phyloP scores from a whole-genome alignment of 169 alveolate genomes.

The Plasmodium gaboni region DNA sequence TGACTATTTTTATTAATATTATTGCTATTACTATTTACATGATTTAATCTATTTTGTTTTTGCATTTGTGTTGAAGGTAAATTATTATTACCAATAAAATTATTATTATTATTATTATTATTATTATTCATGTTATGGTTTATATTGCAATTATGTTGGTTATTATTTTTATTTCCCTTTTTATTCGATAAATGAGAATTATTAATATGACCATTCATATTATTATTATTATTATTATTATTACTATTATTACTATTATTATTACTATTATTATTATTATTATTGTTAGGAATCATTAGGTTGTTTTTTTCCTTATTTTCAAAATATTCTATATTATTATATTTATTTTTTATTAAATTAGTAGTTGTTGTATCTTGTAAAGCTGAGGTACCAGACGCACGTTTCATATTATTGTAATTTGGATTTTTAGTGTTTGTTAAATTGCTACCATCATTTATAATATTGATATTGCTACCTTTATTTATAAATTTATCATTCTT shows the following conservation, averaged over 20 bases:
- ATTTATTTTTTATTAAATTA: slow-evolving; percentile 38
- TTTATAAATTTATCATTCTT: background rate
- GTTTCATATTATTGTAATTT: slow-evolving; percentile 22
- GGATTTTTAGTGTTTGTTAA: background rate
- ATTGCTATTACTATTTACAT: slow-evolving; percentile 11
- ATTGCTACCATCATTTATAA: slow-evolving; percentile 4
- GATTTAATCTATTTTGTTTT: slow-evolving; percentile 38
- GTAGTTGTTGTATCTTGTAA: slow-evolving; percentile 25
- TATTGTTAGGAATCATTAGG: slow-evolving; percentile 16
- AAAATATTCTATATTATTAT: slow-evolving; percentile 36
- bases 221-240: slow-evolving; percentile 12
- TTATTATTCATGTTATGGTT: slow-evolving; percentile 20
- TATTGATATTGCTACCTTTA: slow-evolving; percentile 1
- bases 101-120: background rate
- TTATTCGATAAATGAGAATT: slow-evolving; percentile 21
- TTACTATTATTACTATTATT: slow-evolving; percentile 37
- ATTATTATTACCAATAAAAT: slow-evolving; percentile 33
- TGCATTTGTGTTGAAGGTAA: slow-evolving; percentile 25
- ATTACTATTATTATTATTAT: slow-evolving; percentile 18
- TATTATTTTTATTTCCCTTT: slow-evolving; percentile 25
- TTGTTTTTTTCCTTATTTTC: slow-evolving; percentile 45
- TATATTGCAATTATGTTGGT: slow-evolving; percentile 51
- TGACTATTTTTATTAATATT: background rate
- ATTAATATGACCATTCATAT: slow-evolving; percentile 5
- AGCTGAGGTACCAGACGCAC: slow-evolving; percentile 8